Percentiles rank a stretch among this genome's conserved stretches.
Conservation (phyloP, 2,329 filamentous ascomycete genomes). For the Colletotrichum cordylinicola region DNA sequence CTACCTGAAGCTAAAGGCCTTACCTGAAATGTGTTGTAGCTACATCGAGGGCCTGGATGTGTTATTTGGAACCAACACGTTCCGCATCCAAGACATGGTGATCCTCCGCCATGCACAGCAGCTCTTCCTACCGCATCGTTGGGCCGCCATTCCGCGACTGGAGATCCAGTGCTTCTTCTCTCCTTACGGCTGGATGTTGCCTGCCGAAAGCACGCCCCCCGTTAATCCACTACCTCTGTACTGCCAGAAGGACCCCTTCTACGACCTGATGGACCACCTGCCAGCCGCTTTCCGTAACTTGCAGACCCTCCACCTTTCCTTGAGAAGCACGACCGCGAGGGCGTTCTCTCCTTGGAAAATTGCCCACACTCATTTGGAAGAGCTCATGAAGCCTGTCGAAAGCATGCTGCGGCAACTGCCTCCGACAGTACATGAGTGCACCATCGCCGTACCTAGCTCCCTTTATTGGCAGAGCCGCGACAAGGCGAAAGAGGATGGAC, state of each 20-base stretch:
- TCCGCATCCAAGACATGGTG: conserved; percentile 8
- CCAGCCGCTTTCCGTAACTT: background rate
- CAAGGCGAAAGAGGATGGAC: conserved; percentile 10
- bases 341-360: background rate
- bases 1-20: background rate
- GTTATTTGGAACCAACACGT: conserved; percentile 18
- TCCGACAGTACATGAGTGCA: conserved; percentile 22
- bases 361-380: background rate
- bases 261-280: background rate
- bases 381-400: conserved; percentile 20
- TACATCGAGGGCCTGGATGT: conserved; percentile 18
- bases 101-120: background rate
- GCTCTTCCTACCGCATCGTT: background rate
- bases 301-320: background rate
- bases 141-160: background rate
- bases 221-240: background rate
- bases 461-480: conserved; percentile 23
- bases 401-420: conserved; percentile 25
- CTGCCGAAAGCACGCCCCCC: background rate
- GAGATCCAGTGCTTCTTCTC: background rate
- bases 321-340: background rate
- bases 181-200: background rate
- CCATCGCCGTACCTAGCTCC: conserved; percentile 28
- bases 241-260: background rate
- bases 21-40: background rate